phyloP scores from a whole-genome alignment of 2,329 filamentous ascomycete species.

The Mollisia scopiformis region DNA sequence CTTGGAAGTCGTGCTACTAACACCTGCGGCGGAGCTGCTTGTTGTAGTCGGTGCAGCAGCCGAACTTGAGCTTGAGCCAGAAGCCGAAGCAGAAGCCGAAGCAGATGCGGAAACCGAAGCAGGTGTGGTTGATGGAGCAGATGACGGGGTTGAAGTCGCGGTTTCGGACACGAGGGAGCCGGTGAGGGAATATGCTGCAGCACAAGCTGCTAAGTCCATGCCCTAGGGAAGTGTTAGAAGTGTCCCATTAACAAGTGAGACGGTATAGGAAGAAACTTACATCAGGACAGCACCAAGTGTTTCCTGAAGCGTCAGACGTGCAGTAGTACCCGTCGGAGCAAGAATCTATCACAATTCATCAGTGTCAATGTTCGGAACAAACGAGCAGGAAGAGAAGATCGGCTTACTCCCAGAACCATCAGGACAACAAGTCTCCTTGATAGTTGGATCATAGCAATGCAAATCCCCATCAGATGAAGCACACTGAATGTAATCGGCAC shows the following conservation, averaged over 20 bases:
- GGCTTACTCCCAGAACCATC: conserved; percentile 51
- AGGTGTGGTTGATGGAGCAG: background rate
- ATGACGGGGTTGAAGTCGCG: background rate
- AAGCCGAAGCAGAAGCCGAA: background rate
- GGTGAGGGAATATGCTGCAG: conserved; percentile 50
- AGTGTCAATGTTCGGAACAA: background rate
- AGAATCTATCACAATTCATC: conserved; percentile 41
- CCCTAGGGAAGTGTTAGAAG: too few species aligned
- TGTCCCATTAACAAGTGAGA: too few species aligned
- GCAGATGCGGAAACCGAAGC: background rate
- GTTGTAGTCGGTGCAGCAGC: background rate
- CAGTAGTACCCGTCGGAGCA: conserved; percentile 66
- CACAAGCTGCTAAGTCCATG: conserved; percentile 57
- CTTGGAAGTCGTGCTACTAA: background rate
- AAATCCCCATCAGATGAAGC: conserved; percentile 49
- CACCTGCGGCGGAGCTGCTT: background rate
- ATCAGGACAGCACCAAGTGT: conserved; percentile 65
- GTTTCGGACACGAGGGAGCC: conserved; percentile 44
- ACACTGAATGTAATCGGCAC: conserved; percentile 52
- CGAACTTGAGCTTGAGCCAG: background rate
- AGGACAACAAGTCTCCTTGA: conserved; percentile 59
- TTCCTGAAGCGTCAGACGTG: conserved; percentile 51
- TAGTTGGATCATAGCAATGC: conserved; percentile 60
- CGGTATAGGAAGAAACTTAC: too few species aligned
- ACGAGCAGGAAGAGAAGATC: background rate